Base-by-base conservation (phyloP, 2,329 filamentous ascomycete genomes). In the Diplodia seriata region DNA sequence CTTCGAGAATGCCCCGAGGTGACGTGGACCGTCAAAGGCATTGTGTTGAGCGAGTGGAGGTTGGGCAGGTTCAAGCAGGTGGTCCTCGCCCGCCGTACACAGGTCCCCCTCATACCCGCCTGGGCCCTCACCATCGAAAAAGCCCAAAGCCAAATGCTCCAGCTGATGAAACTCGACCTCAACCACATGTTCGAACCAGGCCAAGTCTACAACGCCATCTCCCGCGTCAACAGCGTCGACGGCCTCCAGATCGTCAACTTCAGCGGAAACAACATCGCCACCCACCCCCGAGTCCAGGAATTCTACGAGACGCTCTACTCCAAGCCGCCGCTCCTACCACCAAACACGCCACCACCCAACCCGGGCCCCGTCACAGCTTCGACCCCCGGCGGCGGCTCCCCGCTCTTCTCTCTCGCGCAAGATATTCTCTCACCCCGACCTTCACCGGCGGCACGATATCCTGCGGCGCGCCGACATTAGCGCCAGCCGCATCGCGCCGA, bases 41-140 rank as follows among this genome's bases (percentile, higher is more conserved):
- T 15, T 11, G 23, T 31, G 9, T 12, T 20, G 20, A 20, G 50
- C 26, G 8, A 26, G 23, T 3, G 26, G 26, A 33, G 8, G 31
- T 7, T 2, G 31, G 31, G 31, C 31, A 33, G 31, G 31, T 9
- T 33, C 31, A 33, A 9, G 4, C 23, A 4, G 4, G 15, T 29
- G 26, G 15, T 53, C 2, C 4, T 53, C 14, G 50, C 50, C 5
- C 4, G 26, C 50, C 80, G 88, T n/a, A 87, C 87, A 0, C 88
- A 90, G 72, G 82, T 90, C 5, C 89, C 88, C 0, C 79, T 90
- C 0, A 76, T 82, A 1, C 80, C 86, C 0, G 88, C 84, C 0
- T 90, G 87, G 85, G 88, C 88, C 0, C 83, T 89, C 72, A 89
- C 84, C 0, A 84, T 89, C 1, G 88, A 90, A 73, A 89, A 88